A percentile compares a stretch with the other conserved stretches of the same genome.
Evolutionary conservation across 1,139 yeast genomes (phyloP).

Genomic region (Pichia sp.): DNA sequence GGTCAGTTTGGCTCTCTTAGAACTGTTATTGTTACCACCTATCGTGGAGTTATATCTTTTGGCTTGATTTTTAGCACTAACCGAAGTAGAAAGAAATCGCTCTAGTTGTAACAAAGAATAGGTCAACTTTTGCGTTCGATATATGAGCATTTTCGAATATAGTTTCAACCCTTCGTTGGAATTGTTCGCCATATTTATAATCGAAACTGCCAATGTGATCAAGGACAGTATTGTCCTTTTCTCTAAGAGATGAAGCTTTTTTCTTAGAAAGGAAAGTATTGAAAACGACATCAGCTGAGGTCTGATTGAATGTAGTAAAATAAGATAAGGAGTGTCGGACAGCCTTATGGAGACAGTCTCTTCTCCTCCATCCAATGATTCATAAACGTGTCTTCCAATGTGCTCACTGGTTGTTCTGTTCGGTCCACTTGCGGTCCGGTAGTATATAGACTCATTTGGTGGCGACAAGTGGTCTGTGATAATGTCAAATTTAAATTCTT

Average conservation of each 20-base stretch:
- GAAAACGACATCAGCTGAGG: constrained; percentile 21
- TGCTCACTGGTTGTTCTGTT: background rate
- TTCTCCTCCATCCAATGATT: background rate
- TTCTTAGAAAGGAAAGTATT: constrained; percentile 19
- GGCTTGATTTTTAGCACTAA: background rate
- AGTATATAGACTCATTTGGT: background rate
- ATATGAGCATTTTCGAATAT: constrained; percentile 13
- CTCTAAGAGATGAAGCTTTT: background rate
- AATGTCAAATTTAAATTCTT: constrained; percentile 29
- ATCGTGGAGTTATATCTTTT: background rate
- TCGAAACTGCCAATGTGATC: constrained; percentile 6
- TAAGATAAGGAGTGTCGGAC: constrained; percentile 20
- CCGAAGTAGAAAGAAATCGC: background rate
- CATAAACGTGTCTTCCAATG: background rate
- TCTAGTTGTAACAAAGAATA: constrained; percentile 5
- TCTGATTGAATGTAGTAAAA: constrained; percentile 23
- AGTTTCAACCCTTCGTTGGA: constrained; percentile 8
- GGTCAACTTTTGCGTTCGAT: constrained; percentile 11
- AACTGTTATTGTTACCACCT: background rate
- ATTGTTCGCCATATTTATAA: constrained; percentile 13
- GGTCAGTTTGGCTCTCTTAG: constrained; percentile 4
- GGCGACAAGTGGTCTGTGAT: constrained; percentile 21
- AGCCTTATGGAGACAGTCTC: constrained; percentile 16
- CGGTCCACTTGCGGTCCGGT: background rate
- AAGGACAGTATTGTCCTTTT: background rate